Percentiles rank a stretch among this genome's conserved stretches.
These are phyloP conservation scores for Vitis rotundifolia DNA, from an alignment of 164 flowering plant genomes.

Conservation along the genomic window DNA sequence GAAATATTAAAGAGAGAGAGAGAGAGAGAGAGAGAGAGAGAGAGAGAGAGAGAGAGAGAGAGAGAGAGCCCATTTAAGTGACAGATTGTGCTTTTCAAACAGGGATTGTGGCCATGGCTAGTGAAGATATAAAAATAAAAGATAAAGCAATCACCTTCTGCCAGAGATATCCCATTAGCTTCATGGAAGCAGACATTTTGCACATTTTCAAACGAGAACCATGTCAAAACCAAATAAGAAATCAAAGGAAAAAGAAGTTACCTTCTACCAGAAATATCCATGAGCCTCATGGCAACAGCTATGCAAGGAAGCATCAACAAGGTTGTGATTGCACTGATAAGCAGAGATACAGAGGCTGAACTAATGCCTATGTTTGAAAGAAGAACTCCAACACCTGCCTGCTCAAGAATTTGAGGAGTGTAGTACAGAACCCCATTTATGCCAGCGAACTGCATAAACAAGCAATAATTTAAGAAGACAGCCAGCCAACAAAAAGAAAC, in stretches of 20 bases:
- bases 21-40: neutral
- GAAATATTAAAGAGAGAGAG: too few relatives aligned
- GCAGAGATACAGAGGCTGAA: slow-evolving; percentile 70
- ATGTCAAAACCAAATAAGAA: neutral
- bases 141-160: neutral
- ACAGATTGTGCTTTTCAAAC: neutral
- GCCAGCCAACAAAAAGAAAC: neutral
- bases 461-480: slow-evolving; percentile 2
- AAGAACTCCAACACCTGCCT: slow-evolving; percentile 88
- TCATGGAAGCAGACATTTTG: too few relatives aligned
- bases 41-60: neutral
- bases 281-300: slow-evolving; percentile 87
- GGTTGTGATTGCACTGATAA: slow-evolving; percentile 82
- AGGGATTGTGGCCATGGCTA: neutral
- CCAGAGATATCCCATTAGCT: too few relatives aligned
- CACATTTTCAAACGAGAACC: too few relatives aligned
- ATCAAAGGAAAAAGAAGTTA: slow-evolving; percentile 19
- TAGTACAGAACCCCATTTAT: slow-evolving; percentile 93
- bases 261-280: slow-evolving; percentile 95
- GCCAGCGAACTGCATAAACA: slow-evolving; percentile 73
- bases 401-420: slow-evolving; percentile 89
- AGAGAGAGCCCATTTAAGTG: neutral
- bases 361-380: slow-evolving; percentile 68
- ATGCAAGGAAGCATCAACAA: slow-evolving; percentile 91
- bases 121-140: neutral